Conservation (phyloP, 177 flowering plant genomes). For the Vitis hybrid region DNA sequence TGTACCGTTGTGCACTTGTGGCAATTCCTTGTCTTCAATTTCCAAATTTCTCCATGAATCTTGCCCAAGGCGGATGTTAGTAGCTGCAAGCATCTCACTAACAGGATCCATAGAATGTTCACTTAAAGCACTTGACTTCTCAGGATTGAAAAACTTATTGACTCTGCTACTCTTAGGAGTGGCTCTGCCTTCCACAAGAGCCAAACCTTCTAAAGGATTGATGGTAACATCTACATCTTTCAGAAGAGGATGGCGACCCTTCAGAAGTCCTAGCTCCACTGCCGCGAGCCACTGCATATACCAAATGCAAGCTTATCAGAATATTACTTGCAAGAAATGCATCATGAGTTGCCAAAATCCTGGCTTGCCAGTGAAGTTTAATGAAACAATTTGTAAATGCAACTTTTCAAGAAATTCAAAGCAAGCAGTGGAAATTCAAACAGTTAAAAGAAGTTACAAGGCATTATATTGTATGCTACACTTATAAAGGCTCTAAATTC, state of each 20-base stretch:
- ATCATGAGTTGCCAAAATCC: no score
- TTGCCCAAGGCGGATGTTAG: slow-evolving; percentile 11
- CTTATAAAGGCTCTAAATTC: neutral
- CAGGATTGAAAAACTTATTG: slow-evolving; percentile 30
- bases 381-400: no score
- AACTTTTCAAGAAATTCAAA: no score
- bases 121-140: slow-evolving; percentile 22
- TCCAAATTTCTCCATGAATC: slow-evolving; percentile 18
- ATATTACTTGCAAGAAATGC: slow-evolving; percentile 7
- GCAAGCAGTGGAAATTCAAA: no score
- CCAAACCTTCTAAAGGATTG: slow-evolving; percentile 62
- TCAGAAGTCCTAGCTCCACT: slow-evolving; percentile 94
- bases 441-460: neutral
- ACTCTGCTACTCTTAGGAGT: slow-evolving; percentile 24
- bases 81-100: slow-evolving; percentile 21
- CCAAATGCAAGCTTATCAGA: slow-evolving; percentile 18
- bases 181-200: slow-evolving; percentile 39
- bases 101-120: slow-evolving; percentile 25
- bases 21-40: slow-evolving; percentile 14
- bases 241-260: slow-evolving; percentile 94
- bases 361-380: no score
- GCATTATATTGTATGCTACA: neutral
- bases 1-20: slow-evolving; percentile 23
- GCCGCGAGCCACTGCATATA: slow-evolving; percentile 85
- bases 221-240: slow-evolving; percentile 78